A percentile compares a stretch with the other conserved stretches of the same genome.
Evolutionary conservation across 768 basidiomycete genomes (phyloP).

Genomic region (Symmetrospora coprosmae): DNA sequence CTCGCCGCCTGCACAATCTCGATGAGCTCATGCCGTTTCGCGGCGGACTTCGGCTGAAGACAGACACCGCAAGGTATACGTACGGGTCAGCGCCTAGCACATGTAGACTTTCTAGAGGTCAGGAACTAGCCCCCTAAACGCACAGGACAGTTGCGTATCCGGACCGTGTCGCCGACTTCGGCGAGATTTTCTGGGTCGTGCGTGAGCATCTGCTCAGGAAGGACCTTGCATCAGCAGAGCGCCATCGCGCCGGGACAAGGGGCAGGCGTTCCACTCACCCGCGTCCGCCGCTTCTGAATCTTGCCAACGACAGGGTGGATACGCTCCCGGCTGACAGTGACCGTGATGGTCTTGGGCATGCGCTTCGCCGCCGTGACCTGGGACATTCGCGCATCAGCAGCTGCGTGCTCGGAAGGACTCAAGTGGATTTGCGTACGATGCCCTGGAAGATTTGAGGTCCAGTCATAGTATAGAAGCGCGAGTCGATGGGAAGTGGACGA

Average conservation of each 20-base stretch:
- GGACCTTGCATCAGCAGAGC: not conserved
- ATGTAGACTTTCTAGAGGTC: no score
- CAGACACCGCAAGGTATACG: no score
- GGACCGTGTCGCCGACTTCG: constrained; percentile 3
- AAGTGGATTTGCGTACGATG: no score
- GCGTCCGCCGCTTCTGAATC: constrained; percentile 18
- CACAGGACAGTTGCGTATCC: constrained; percentile 11
- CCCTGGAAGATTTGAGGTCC: no score
- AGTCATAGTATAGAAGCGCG: no score
- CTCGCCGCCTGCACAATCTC: not conserved
- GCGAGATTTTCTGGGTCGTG: constrained; percentile 8
- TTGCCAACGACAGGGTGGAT: constrained; percentile 17
- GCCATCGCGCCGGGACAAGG: no score
- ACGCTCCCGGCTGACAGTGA: not conserved
- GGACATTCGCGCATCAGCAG: no score
- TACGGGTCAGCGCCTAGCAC: no score
- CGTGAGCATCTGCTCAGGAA: constrained; percentile 8
- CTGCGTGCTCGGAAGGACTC: no score
- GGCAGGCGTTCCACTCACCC: not conserved
- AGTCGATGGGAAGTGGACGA: no score
- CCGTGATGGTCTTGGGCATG: constrained; percentile 19
- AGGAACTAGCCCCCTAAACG: no score
- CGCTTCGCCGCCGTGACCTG: constrained; percentile 16
- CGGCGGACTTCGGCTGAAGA: constrained; percentile 9
- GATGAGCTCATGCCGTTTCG: constrained; percentile 6